These are phyloP conservation scores for Flaveria linearis DNA, from an alignment of 129 eudicot genomes.

Conservation along the genomic window DNA sequence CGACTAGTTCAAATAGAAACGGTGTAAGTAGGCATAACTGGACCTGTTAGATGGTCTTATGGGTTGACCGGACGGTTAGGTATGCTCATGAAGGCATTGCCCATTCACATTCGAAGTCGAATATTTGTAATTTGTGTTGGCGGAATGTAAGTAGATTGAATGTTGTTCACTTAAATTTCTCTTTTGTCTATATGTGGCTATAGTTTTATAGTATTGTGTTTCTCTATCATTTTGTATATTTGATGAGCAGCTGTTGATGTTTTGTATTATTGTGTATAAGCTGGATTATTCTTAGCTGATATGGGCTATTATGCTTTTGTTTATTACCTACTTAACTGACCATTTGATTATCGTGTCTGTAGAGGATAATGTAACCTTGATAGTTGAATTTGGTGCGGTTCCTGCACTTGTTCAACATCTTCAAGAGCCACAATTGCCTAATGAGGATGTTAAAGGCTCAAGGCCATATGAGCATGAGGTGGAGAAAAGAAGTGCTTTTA, in stretches of 20 bases:
- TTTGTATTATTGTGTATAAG: not conserved
- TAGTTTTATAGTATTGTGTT: slow-evolving; percentile 6
- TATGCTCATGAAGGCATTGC: too few species aligned
- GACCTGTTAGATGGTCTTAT: too few species aligned
- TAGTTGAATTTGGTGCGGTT: slow-evolving; percentile 79
- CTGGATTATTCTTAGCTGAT: slow-evolving; percentile 11
- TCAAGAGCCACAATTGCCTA: slow-evolving; percentile 47
- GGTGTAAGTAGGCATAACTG: too few species aligned
- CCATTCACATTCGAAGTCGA: not conserved
- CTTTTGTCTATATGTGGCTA: not conserved
- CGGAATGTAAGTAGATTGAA: not conserved
- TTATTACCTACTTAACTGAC: slow-evolving; percentile 21
- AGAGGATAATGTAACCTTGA: slow-evolving; percentile 80
- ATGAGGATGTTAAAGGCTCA: slow-evolving; percentile 37
- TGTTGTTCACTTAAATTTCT: too few species aligned
- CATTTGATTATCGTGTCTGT: slow-evolving; percentile 25
- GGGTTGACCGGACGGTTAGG: too few species aligned
- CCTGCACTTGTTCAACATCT: slow-evolving; percentile 66
- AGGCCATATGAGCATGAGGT: slow-evolving; percentile 74
- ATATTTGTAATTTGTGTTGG: not conserved
- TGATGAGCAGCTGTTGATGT: slow-evolving; percentile 6
- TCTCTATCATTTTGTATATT: not conserved
- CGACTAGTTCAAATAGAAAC: too few species aligned
- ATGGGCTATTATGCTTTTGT: slow-evolving; percentile 4
- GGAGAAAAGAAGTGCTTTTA: slow-evolving; percentile 86